These are phyloP conservation scores for Yamadazyma friedrichii DNA, from an alignment of 1,139 yeast species.

Conservation along the genomic window DNA sequence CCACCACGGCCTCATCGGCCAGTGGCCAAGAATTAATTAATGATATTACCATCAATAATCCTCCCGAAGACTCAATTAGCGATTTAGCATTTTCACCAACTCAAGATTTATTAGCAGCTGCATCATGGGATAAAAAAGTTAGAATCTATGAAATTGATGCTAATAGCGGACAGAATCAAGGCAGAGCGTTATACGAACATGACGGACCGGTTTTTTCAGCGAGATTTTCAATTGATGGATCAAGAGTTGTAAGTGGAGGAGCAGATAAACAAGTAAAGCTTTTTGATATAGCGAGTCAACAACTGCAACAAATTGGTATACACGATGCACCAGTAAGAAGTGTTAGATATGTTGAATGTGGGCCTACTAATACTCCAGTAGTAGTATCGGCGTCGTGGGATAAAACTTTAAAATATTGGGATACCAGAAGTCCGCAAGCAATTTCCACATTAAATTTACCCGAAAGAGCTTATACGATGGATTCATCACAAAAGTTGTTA, in stretches of 20 bases:
- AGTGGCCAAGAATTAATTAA: constrained; percentile 70
- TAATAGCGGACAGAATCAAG: constrained; percentile 68
- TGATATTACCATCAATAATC: constrained; percentile 75
- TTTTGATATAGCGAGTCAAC: constrained; percentile 81
- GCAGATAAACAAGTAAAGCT: constrained; percentile 86
- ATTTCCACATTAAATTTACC: constrained; percentile 80
- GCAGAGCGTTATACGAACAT: constrained; percentile 87
- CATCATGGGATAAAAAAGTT: constrained; percentile 96
- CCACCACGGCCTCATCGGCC: constrained; percentile 26
- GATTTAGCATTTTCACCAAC: constrained; percentile 91
- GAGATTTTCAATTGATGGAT: constrained; percentile 84
- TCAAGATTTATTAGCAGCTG: constrained; percentile 75
- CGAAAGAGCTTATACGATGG: constrained; percentile 91
- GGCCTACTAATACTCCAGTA: constrained; percentile 76
- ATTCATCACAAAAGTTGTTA: constrained; percentile 71
- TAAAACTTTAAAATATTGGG: constrained; percentile 92
- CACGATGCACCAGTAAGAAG: constrained; percentile 81
- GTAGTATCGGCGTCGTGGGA: constrained; percentile 97
- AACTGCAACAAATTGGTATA: constrained; percentile 77
- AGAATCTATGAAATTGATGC: constrained; percentile 84
- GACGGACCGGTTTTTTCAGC: constrained; percentile 84
- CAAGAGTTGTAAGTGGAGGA: constrained; percentile 88
- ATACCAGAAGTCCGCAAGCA: constrained; percentile 82
- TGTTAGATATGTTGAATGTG: constrained; percentile 79
- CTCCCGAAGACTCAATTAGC: constrained; percentile 91